These are phyloP conservation scores for Nitzschia putrida DNA, from an alignment of 108 stramenopile species.

Conservation along the genomic window DNA sequence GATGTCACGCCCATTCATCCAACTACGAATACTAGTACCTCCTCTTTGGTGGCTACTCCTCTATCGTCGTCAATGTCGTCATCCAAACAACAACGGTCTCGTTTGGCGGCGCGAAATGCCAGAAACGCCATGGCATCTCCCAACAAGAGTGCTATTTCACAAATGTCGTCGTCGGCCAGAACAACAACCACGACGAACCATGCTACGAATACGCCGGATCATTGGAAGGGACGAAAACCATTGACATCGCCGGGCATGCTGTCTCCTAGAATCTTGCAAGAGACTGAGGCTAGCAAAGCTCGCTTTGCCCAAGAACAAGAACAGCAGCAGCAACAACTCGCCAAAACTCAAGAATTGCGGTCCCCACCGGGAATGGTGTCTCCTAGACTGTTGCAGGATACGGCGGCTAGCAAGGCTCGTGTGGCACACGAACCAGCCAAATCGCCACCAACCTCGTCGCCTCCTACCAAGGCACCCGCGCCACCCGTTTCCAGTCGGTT, in stretches of 20 bases:
- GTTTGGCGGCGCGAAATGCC: no score
- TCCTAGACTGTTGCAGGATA: conserved; percentile 8
- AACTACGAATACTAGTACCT: no score
- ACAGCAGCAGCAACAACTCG: neutral
- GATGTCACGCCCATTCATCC: no score
- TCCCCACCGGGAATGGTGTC: conserved; percentile 15
- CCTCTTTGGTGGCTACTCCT: no score
- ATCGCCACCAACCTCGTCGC: neutral
- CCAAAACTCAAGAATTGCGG: neutral
- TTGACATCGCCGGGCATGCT: conserved; percentile 20
- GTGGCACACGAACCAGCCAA: neutral
- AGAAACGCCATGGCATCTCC: no score
- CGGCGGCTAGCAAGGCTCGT: conserved; percentile 7
- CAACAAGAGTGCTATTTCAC: no score
- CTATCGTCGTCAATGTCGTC: no score
- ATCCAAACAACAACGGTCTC: no score
- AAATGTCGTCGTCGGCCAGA: no score
- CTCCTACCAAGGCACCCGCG: neutral
- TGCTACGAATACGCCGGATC: neutral
- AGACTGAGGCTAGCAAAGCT: conserved; percentile 1
- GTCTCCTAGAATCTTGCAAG: conserved; percentile 12
- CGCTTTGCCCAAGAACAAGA: neutral
- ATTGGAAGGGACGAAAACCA: conserved; percentile 7
- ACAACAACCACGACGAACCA: no score
- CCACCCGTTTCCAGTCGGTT: conserved; percentile 3